These are phyloP conservation scores for Chrysosporium queenslandicum DNA, from an alignment of 2,329 filamentous ascomycete genomes.

Conservation along the genomic window DNA sequence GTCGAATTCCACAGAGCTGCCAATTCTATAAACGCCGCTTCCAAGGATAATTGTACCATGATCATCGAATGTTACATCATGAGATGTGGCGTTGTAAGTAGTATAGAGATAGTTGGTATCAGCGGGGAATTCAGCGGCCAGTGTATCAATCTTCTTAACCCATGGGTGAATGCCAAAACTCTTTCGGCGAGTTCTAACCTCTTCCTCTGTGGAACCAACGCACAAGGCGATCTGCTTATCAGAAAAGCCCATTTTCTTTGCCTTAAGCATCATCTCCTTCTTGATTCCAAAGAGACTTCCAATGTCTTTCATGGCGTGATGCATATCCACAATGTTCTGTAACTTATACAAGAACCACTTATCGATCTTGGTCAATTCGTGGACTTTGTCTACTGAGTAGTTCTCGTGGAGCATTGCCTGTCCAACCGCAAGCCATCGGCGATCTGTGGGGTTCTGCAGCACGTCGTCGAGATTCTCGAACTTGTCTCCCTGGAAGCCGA, in stretches of 20 bases:
- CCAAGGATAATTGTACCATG: constrained; percentile 83
- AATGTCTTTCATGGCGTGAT: constrained; percentile 70
- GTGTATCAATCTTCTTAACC: constrained; percentile 97
- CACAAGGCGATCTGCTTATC: constrained; percentile 88
- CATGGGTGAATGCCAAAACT: constrained; percentile 84
- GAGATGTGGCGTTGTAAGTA: constrained; percentile 89
- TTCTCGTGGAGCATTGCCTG: constrained; percentile 96
- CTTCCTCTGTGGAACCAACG: constrained; percentile 75
- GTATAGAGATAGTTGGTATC: constrained; percentile 95
- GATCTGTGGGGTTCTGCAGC: constrained; percentile 85
- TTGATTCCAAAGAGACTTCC: constrained; percentile 75
- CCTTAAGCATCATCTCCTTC: constrained; percentile 77
- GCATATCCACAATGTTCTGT: constrained; percentile 90
- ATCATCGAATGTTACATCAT: constrained; percentile 90
- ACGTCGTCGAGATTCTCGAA: constrained; percentile 88
- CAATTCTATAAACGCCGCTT: constrained; percentile 93
- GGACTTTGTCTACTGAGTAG: constrained; percentile 83
- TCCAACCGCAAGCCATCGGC: constrained; percentile 92
- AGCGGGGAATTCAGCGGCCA: constrained; percentile 92
- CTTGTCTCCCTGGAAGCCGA: constrained; percentile 90
- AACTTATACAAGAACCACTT: constrained; percentile 99
- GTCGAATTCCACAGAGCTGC: constrained; percentile 95
- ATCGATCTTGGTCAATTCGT: constrained; percentile 95
- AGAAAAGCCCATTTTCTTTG: constrained; percentile 97
- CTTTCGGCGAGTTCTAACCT: constrained; percentile 75